These are phyloP conservation scores for Solanum gandarillasii DNA, from an alignment of 257 asterid genomes.

Conservation along the genomic window DNA sequence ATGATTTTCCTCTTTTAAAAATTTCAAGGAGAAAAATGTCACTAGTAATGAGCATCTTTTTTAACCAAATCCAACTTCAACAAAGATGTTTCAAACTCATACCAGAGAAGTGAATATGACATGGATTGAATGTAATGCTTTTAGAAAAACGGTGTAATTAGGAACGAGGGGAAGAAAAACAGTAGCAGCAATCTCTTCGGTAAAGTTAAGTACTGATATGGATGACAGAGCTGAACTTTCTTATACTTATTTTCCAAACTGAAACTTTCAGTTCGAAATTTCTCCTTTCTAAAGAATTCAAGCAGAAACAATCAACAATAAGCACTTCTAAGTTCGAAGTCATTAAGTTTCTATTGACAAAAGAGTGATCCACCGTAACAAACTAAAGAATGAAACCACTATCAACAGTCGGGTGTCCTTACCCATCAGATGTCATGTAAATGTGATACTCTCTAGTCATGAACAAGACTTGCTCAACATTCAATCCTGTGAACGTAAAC, in stretches of 20 bases:
- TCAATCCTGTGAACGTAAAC: constrained; percentile 75
- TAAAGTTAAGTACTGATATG: neutral
- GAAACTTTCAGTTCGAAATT: neutral
- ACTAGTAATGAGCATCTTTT: neutral
- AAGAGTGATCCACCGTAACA: neutral
- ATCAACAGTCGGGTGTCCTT: constrained; percentile 1
- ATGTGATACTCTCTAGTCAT: constrained; percentile 74
- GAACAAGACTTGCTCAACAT: constrained; percentile 59
- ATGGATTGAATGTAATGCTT: neutral
- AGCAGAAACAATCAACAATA: neutral
- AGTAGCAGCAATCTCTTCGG: neutral
- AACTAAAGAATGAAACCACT: neutral
- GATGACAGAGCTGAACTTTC: neutral
- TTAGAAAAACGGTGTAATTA: neutral
- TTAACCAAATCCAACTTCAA: neutral
- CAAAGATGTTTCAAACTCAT: neutral
- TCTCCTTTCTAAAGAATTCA: neutral
- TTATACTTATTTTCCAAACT: neutral
- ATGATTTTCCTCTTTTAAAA: neutral
- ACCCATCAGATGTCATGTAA: constrained; percentile 94
- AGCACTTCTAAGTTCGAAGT: neutral
- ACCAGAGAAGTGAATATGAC: neutral
- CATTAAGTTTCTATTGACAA: neutral
- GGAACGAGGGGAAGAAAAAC: neutral
- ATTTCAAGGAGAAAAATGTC: neutral